A percentile compares a stretch with the other conserved stretches of the same genome.
Evolutionary conservation across 2,329 filamentous ascomycete genomes (phyloP).

Genomic region (Claviceps sp.): DNA sequence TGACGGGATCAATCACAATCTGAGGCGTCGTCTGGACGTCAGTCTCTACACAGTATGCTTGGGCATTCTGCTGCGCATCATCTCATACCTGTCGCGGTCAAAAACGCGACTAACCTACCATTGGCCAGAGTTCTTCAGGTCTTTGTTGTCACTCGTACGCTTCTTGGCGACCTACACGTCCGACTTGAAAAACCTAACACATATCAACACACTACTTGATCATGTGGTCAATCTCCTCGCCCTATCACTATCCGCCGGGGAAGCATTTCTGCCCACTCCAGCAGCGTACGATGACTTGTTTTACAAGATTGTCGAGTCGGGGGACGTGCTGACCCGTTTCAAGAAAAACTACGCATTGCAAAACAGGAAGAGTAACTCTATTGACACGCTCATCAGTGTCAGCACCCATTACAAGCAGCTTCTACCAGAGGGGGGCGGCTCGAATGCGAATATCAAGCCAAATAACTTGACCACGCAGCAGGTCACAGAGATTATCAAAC

Average conservation of each 20-base stretch:
- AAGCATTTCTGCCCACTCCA: constrained; percentile 79
- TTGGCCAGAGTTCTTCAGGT: constrained; percentile 91
- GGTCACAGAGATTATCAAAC: constrained; percentile 84
- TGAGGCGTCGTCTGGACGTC: constrained; percentile 72
- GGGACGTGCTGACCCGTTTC: constrained; percentile 71
- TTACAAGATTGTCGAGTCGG: constrained; percentile 93
- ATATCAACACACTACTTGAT: constrained; percentile 62
- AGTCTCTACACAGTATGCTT: constrained; percentile 72
- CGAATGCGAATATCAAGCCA: constrained; percentile 27
- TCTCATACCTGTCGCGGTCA: constrained; percentile 72
- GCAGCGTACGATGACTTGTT: constrained; percentile 91
- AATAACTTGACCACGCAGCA: constrained; percentile 69
- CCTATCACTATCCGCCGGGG: constrained; percentile 71
- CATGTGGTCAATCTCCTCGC: constrained; percentile 72
- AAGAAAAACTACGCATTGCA: constrained; percentile 57
- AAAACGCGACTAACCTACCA: constrained; percentile 77
- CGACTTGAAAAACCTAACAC: constrained; percentile 56
- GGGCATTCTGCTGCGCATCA: constrained; percentile 66
- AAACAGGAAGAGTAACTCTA: constrained; percentile 51
- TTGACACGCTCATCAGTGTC: constrained; percentile 72
- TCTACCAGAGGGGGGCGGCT: constrained; percentile 40
- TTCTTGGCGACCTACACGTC: constrained; percentile 79
- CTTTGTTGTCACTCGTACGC: constrained; percentile 71
- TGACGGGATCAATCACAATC: constrained; percentile 87
- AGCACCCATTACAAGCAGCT: constrained; percentile 78